Percentiles rank a stretch among this genome's conserved stretches.
phyloP scores from a whole-genome alignment of 2,329 filamentous ascomycete species.

The Fusarium illudens region DNA sequence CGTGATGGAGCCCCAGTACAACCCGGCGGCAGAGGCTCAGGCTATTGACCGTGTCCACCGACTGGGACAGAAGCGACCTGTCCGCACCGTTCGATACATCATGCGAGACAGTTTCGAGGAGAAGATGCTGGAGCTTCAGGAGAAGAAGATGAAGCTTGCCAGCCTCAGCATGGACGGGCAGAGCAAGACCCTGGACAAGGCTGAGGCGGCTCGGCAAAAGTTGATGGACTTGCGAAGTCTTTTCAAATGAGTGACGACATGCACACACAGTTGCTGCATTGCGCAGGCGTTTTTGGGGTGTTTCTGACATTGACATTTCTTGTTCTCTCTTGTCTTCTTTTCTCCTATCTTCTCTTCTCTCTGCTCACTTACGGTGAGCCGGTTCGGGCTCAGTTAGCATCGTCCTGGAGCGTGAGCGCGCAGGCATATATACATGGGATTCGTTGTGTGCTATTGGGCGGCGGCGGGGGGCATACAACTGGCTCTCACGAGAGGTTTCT shows the following conservation, averaged over 20 bases:
- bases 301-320: background rate
- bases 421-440: constrained; percentile 26
- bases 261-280: too few species aligned
- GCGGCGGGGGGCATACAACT: constrained; percentile 27
- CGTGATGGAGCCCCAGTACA: constrained; percentile 98
- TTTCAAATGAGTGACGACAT: constrained; percentile 56
- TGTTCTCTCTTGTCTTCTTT: too few species aligned
- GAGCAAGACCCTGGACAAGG: constrained; percentile 61
- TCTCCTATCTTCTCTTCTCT: constrained; percentile 42
- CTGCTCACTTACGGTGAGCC: constrained; percentile 33
- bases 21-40: constrained; percentile 93
- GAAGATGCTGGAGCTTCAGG: constrained; percentile 88
- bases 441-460: constrained; percentile 22
- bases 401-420: constrained; percentile 19
- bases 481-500: constrained; percentile 45
- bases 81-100: constrained; percentile 87
- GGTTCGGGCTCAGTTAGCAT: constrained; percentile 30
- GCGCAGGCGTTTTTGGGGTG: constrained; percentile 34
- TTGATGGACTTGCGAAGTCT: constrained; percentile 66
- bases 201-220: constrained; percentile 67
- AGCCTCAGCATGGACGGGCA: constrained; percentile 81
- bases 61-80: constrained; percentile 86
- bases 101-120: constrained; percentile 94
- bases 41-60: constrained; percentile 93
- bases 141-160: constrained; percentile 91